These are phyloP conservation scores for Meyerozyma carpophila DNA, from an alignment of 1,139 yeast genomes.

Conservation along the genomic window DNA sequence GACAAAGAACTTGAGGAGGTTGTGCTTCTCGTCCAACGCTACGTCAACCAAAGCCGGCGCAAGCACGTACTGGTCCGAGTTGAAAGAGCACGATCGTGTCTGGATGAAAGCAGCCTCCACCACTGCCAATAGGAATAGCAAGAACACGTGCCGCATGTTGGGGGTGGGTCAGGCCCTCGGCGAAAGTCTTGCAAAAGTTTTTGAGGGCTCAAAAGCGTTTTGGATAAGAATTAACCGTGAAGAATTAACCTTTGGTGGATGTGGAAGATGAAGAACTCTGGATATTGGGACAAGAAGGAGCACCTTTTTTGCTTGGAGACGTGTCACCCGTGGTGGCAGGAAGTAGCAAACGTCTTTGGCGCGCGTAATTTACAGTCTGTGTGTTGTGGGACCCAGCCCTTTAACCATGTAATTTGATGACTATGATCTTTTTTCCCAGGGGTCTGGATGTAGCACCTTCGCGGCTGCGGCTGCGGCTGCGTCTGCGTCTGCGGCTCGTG, in stretches of 20 bases:
- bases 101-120: slow-evolving; percentile 11
- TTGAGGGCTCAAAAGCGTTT: background rate
- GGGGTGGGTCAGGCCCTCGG: background rate
- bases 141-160: background rate
- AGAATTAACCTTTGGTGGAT: background rate
- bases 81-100: slow-evolving; percentile 7
- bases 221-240: background rate
- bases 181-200: no score
- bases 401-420: background rate
- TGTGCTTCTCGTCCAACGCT: slow-evolving; percentile 29
- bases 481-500: background rate
- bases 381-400: background rate
- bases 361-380: background rate
- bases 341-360: background rate
- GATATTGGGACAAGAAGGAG: no score
- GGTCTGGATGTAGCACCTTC: background rate
- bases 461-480: background rate
- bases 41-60: slow-evolving; percentile 37
- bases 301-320: no score
- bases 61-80: slow-evolving; percentile 11
- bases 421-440: background rate
- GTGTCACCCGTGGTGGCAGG: background rate
- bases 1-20: slow-evolving; percentile 33
- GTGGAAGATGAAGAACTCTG: background rate
- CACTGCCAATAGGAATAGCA: background rate